Percentiles rank a stretch among this genome's conserved stretches.
phyloP scores from a whole-genome alignment of 352 stramenopile species.

The Phytophthora lateralis region DNA sequence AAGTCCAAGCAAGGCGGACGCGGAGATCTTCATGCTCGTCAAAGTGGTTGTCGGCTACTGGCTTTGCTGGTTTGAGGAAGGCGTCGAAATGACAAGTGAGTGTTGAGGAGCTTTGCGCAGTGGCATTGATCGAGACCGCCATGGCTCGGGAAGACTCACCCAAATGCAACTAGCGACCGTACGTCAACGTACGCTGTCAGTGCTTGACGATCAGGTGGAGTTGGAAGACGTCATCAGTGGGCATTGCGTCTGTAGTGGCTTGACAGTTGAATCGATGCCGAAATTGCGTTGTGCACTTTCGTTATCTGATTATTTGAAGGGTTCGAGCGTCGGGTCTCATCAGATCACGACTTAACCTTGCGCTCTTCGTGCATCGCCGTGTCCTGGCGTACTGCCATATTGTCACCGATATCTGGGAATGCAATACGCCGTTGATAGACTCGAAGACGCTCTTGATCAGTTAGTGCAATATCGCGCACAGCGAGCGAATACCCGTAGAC shows the following conservation, averaged over 20 bases:
- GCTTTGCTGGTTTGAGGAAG: constrained; percentile 16
- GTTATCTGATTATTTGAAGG: constrained; percentile 10
- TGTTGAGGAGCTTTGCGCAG: neutral
- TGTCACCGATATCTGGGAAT: neutral
- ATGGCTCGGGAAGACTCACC: neutral
- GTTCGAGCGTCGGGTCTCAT: neutral
- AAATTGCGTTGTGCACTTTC: neutral
- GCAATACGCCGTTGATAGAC: neutral
- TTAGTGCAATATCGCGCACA: too few relatives aligned
- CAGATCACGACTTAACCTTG: constrained; percentile 4
- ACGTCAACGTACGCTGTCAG: constrained; percentile 1
- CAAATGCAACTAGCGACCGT: constrained; percentile 9
- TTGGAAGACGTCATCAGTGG: neutral
- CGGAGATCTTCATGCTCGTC: constrained; percentile 36
- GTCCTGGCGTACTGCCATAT: neutral
- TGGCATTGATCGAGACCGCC: neutral
- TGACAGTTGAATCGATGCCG: too few relatives aligned
- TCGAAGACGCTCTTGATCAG: too few relatives aligned
- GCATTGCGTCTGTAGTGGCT: neutral
- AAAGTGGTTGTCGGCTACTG: constrained; percentile 10
- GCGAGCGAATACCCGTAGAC: too few relatives aligned
- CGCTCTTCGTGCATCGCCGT: neutral
- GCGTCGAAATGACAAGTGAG: constrained; percentile 44
- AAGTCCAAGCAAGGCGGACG: constrained; percentile 25
- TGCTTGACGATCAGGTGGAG: constrained; percentile 19